These are phyloP conservation scores for Torulaspora indica DNA, from an alignment of 805 yeast species.

Conservation along the genomic window DNA sequence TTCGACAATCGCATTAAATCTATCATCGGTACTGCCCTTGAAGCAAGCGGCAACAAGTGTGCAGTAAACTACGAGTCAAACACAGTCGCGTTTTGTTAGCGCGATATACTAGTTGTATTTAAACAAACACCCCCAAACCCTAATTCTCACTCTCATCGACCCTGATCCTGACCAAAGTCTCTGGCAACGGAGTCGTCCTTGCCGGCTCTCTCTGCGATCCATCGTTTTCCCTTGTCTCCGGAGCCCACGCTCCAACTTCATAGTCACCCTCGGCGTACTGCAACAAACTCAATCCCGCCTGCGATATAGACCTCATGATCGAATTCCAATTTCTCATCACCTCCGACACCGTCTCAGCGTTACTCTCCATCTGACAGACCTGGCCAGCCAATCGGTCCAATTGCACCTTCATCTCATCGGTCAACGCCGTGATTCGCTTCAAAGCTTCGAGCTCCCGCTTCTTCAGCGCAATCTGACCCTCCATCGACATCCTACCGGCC, in stretches of 20 bases:
- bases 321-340: slow-evolving; percentile 34
- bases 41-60: slow-evolving; percentile 34
- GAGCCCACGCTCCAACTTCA: slow-evolving; percentile 33
- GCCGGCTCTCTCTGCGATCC: slow-evolving; percentile 30
- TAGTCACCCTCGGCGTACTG: slow-evolving; percentile 34
- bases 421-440: slow-evolving; percentile 25
- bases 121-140: neutral
- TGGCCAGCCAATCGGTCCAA: slow-evolving; percentile 27
- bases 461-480: slow-evolving; percentile 21
- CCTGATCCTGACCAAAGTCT: slow-evolving; percentile 56
- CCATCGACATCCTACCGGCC: slow-evolving; percentile 8
- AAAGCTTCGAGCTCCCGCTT: slow-evolving; percentile 27
- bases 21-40: slow-evolving; percentile 38
- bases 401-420: slow-evolving; percentile 28
- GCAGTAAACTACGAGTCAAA: slow-evolving; percentile 39
- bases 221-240: slow-evolving; percentile 42
- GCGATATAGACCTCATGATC: slow-evolving; percentile 31
- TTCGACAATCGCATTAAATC: slow-evolving; percentile 34
- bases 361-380: slow-evolving; percentile 25
- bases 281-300: slow-evolving; percentile 31
- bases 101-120: slow-evolving; percentile 12
- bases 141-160: slow-evolving; percentile 39
- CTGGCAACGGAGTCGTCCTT: slow-evolving; percentile 51
- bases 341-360: slow-evolving; percentile 26
- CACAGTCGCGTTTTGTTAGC: slow-evolving; percentile 27